Conservation (phyloP, 2,329 filamentous ascomycete species). For the Scytalidium sp. region DNA sequence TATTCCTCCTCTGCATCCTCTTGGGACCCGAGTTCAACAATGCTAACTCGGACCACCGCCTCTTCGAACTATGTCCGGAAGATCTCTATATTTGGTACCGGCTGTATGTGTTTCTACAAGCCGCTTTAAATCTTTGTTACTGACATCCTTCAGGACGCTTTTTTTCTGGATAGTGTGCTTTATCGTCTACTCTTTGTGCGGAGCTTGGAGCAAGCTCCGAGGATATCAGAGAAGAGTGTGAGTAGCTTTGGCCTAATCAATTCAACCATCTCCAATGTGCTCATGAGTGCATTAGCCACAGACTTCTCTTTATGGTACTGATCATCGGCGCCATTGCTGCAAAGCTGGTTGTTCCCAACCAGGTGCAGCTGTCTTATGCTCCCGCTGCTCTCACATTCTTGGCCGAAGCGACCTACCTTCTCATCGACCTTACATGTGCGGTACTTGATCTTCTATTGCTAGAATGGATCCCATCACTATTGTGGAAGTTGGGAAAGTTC, state of each 20-base stretch:
- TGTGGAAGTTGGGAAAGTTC: background rate
- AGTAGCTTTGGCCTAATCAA: no score
- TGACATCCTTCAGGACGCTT: no score
- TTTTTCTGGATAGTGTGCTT: no score
- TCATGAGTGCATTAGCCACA: background rate
- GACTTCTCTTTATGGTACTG: background rate
- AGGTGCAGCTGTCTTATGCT: background rate
- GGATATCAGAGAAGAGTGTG: no score
- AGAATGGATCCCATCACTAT: no score
- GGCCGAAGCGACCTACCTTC: conserved; percentile 1
- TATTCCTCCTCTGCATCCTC: no score
- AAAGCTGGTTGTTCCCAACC: background rate
- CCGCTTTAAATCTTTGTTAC: background rate
- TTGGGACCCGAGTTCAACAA: background rate
- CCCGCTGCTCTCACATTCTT: background rate
- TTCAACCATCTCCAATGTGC: no score
- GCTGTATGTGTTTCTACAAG: background rate
- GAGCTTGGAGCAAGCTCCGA: no score
- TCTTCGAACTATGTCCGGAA: background rate
- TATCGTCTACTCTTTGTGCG: no score
- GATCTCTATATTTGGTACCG: background rate
- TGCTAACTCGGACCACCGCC: background rate
- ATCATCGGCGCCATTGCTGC: background rate
- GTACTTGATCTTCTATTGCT: no score
- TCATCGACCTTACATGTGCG: background rate